These are phyloP conservation scores for Ceratocystis diversiconidia DNA, from an alignment of 2,329 filamentous ascomycete species.

Conservation along the genomic window DNA sequence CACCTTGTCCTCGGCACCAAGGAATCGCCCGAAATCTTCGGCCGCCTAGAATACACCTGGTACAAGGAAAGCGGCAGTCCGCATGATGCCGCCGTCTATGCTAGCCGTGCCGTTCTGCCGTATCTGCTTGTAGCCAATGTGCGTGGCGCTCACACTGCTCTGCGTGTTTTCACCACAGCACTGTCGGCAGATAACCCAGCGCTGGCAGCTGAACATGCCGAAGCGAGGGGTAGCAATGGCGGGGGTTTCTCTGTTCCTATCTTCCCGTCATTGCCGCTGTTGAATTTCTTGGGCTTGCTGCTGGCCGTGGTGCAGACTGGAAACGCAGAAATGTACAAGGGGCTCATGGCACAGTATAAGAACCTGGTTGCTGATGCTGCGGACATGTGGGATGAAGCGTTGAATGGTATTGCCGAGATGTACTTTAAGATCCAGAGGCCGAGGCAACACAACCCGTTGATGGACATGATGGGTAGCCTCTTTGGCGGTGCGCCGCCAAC, in stretches of 20 bases:
- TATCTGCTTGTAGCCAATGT: constrained; percentile 86
- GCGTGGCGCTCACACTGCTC: constrained; percentile 70
- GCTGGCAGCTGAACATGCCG: constrained; percentile 69
- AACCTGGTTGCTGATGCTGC: constrained; percentile 61
- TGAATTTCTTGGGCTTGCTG: constrained; percentile 85
- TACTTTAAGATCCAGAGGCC: constrained; percentile 90
- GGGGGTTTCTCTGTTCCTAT: constrained; percentile 59
- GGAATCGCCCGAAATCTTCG: constrained; percentile 69
- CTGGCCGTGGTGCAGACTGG: constrained; percentile 73
- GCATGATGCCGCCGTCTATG: constrained; percentile 76
- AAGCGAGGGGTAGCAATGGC: constrained; percentile 30
- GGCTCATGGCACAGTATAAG: constrained; percentile 70
- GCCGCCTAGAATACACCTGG: constrained; percentile 81
- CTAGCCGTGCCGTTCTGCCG: constrained; percentile 72
- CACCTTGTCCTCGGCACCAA: constrained; percentile 81
- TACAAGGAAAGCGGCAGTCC: constrained; percentile 69
- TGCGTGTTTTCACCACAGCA: constrained; percentile 45
- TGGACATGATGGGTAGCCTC: constrained; percentile 97
- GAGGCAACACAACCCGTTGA: constrained; percentile 75
- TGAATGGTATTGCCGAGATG: constrained; percentile 85
- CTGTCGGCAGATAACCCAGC: constrained; percentile 30
- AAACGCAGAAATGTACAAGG: constrained; percentile 61
- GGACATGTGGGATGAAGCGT: constrained; percentile 58
- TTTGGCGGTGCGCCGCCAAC: constrained; percentile 49
- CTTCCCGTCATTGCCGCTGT: constrained; percentile 79